These are phyloP conservation scores for Knufia petricola DNA, from an alignment of 2,329 filamentous ascomycete genomes.

Conservation along the genomic window DNA sequence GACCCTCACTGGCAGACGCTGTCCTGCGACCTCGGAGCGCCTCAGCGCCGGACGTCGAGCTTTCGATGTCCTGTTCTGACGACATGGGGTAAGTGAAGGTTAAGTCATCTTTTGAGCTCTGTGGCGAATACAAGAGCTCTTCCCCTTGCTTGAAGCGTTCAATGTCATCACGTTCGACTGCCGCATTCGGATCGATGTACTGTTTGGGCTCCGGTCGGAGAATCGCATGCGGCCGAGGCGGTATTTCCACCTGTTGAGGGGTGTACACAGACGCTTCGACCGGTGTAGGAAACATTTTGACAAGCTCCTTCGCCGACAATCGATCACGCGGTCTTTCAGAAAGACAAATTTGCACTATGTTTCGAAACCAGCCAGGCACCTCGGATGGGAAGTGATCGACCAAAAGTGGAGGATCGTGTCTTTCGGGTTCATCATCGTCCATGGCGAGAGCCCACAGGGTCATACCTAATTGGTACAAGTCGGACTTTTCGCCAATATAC, in stretches of 20 bases:
- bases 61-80: slow-evolving; percentile 20
- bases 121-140: slow-evolving; percentile 17
- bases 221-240: slow-evolving; percentile 13
- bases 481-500: slow-evolving; percentile 97
- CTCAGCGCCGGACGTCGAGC: slow-evolving; percentile 18
- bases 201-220: slow-evolving; percentile 13
- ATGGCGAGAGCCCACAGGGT: slow-evolving; percentile 86
- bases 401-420: slow-evolving; percentile 59
- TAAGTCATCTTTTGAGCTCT: slow-evolving; percentile 22
- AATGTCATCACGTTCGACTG: slow-evolving; percentile 23
- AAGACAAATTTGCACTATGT: slow-evolving; percentile 67
- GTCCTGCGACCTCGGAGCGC: slow-evolving; percentile 18
- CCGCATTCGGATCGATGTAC: slow-evolving; percentile 22
- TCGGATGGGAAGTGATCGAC: slow-evolving; percentile 47
- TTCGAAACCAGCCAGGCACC: slow-evolving; percentile 70
- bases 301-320: slow-evolving; percentile 61
- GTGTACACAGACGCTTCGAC: slow-evolving; percentile 3
- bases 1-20: slow-evolving; percentile 17
- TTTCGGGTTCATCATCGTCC: slow-evolving; percentile 82
- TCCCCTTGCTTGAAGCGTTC: slow-evolving; percentile 16
- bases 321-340: slow-evolving; percentile 63
- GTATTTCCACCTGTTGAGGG: not conserved
- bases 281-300: slow-evolving; percentile 54
- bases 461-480: slow-evolving; percentile 94
- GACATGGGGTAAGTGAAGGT: slow-evolving; percentile 23